These are phyloP conservation scores for Filobasidium wieringae DNA, from an alignment of 768 basidiomycete species.

Conservation along the genomic window DNA sequence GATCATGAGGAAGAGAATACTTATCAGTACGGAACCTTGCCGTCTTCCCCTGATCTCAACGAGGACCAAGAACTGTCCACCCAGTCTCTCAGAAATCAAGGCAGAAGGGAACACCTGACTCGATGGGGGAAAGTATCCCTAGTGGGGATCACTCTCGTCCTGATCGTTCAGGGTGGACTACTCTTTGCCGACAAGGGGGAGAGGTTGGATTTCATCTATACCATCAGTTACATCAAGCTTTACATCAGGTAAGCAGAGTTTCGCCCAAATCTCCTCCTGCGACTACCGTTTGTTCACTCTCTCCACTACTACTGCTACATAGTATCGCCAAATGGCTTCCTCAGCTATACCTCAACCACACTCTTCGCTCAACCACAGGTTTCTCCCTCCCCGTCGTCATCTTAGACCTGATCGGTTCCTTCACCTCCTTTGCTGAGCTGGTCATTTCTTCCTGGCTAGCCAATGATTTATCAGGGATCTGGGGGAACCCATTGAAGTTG, in stretches of 20 bases:
- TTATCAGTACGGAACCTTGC: constrained; percentile 10
- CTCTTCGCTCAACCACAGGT: constrained; percentile 35
- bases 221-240: constrained; percentile 20
- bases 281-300: constrained; percentile 23
- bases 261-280: neutral
- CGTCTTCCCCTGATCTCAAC: constrained; percentile 3
- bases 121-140: constrained; percentile 4
- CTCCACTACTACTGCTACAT: constrained; percentile 38
- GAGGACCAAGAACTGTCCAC: neutral
- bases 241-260: constrained; percentile 16
- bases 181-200: constrained; percentile 11
- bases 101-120: constrained; percentile 5
- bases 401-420: constrained; percentile 36
- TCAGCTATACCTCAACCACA: constrained; percentile 40
- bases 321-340: constrained; percentile 42
- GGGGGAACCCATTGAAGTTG: constrained; percentile 35
- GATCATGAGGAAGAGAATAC: neutral
- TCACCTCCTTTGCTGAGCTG: constrained; percentile 31
- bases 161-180: neutral
- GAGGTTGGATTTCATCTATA: constrained; percentile 21
- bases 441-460: constrained; percentile 29
- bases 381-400: constrained; percentile 28
- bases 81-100: neutral
- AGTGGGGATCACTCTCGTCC: neutral
- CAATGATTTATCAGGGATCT: constrained; percentile 27